Evolutionary conservation across 371 early-diverging fungal species (phyloP).

Genomic region (Lichtheimia ornata): DNA sequence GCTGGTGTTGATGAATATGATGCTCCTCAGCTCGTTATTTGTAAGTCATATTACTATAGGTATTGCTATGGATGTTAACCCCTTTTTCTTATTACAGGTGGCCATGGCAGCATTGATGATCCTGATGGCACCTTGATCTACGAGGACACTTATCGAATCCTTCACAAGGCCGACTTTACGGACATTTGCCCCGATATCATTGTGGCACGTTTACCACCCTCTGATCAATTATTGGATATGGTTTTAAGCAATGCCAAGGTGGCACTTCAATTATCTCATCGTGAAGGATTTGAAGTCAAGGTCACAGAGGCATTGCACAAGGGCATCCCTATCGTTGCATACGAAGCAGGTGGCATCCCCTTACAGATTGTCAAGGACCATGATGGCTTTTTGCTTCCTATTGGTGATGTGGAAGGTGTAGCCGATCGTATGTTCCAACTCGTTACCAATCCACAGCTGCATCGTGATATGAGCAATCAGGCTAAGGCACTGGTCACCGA

Average conservation of each 20-base stretch:
- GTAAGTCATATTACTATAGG: constrained; percentile 18
- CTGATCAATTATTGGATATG: constrained; percentile 81
- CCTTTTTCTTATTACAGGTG: constrained; percentile 23
- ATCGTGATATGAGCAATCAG: constrained; percentile 39
- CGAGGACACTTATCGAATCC: constrained; percentile 54
- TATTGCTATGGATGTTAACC: background rate
- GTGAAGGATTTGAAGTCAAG: constrained; percentile 92
- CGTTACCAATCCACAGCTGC: constrained; percentile 26
- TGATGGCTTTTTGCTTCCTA: constrained; percentile 69
- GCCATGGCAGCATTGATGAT: constrained; percentile 88
- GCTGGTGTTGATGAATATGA: constrained; percentile 25
- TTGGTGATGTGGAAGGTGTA: constrained; percentile 64
- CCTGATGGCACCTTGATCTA: constrained; percentile 80
- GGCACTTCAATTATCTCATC: constrained; percentile 78
- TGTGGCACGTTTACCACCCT: constrained; percentile 70
- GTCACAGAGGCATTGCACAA: constrained; percentile 86
- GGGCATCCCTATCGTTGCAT: constrained; percentile 69
- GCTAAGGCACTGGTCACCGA: constrained; percentile 55
- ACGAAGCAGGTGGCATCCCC: constrained; percentile 78
- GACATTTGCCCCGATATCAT: constrained; percentile 61
- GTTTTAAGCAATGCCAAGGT: constrained; percentile 70
- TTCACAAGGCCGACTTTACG: constrained; percentile 49
- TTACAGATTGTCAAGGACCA: constrained; percentile 69
- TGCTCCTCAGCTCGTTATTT: constrained; percentile 74
- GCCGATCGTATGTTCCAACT: constrained; percentile 48